These are phyloP conservation scores for Laburnicola sp. DNA, from an alignment of 2,329 filamentous ascomycete genomes.

Conservation along the genomic window DNA sequence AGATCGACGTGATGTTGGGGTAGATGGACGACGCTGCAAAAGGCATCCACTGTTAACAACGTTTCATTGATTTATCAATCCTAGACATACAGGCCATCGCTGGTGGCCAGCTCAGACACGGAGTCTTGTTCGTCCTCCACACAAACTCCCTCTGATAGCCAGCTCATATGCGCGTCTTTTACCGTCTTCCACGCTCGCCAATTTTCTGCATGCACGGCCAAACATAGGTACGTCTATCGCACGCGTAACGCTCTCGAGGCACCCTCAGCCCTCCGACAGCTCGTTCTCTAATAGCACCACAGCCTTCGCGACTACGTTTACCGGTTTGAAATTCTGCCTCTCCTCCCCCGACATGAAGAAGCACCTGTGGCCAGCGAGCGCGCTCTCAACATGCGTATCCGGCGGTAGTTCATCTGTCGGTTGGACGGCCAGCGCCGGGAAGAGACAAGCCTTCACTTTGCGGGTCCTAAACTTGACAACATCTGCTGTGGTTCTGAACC, in stretches of 20 bases:
- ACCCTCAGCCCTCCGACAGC: not conserved
- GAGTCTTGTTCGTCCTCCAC: too few relatives aligned
- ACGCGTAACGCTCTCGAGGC: too few relatives aligned
- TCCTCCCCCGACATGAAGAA: constrained; percentile 14
- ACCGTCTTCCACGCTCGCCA: too few relatives aligned
- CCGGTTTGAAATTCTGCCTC: not conserved
- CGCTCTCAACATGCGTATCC: constrained; percentile 1
- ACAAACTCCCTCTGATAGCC: too few relatives aligned
- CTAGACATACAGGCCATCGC: too few relatives aligned
- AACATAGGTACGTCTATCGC: too few relatives aligned
- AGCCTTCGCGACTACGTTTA: constrained; percentile 5
- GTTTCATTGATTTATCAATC: too few relatives aligned
- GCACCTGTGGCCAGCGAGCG: constrained; percentile 12
- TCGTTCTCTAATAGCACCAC: constrained; percentile 9
- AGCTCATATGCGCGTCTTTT: too few relatives aligned
- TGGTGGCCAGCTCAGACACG: too few relatives aligned
- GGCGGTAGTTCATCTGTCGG: not conserved
- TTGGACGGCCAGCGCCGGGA: constrained; percentile 13
- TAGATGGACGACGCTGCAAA: not conserved
- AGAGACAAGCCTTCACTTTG: constrained; percentile 14
- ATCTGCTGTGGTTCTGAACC: not conserved
- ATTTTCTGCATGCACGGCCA: too few relatives aligned
- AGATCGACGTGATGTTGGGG: constrained; percentile 3
- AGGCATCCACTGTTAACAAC: too few relatives aligned
- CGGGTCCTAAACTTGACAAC: not conserved